Percentiles rank a stretch among this genome's conserved stretches.
Conservation (phyloP, 169 alveolate genomes). For the Amoebophrya sp. region DNA sequence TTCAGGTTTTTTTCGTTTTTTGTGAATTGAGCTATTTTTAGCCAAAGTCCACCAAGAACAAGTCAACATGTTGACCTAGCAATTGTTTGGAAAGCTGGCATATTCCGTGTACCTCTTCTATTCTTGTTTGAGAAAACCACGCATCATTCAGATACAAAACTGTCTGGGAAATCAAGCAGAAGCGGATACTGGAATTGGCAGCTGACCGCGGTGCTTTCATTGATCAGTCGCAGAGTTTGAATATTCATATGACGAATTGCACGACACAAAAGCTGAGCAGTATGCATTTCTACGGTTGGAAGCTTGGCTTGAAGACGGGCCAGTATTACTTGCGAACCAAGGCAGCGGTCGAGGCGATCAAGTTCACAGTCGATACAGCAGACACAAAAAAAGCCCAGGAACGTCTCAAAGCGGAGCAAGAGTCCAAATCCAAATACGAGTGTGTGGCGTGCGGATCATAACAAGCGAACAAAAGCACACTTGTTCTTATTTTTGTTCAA, state of each 20-base stretch:
- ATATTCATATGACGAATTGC: slow-evolving; percentile 85
- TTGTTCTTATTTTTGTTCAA: too few species aligned
- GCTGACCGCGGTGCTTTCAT: slow-evolving; percentile 71
- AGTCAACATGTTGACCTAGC: too few species aligned
- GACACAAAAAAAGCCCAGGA: slow-evolving; percentile 23
- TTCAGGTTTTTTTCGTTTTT: too few species aligned
- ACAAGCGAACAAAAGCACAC: too few species aligned
- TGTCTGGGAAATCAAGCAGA: slow-evolving; percentile 98
- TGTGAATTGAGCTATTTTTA: too few species aligned
- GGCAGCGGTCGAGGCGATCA: slow-evolving; percentile 94
- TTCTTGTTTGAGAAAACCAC: too few species aligned
- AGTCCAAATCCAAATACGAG: background rate
- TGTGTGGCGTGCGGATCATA: slow-evolving; percentile 14
- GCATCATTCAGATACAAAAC: slow-evolving; percentile 78
- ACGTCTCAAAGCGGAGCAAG: background rate
- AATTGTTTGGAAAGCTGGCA: too few species aligned
- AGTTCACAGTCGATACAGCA: slow-evolving; percentile 85
- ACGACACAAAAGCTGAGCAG: slow-evolving; percentile 88
- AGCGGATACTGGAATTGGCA: slow-evolving; percentile 91
- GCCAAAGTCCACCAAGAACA: too few species aligned
- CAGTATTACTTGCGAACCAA: slow-evolving; percentile 91
- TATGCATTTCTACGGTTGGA: slow-evolving; percentile 98
- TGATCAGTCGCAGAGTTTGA: slow-evolving; percentile 81
- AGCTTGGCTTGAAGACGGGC: slow-evolving; percentile 94
- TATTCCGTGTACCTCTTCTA: too few species aligned